Evolutionary conservation across 1,139 yeast species (phyloP), one percentile per base, ranked within the genome.

Genomic region (Martiniozyma asiatica): DNA sequence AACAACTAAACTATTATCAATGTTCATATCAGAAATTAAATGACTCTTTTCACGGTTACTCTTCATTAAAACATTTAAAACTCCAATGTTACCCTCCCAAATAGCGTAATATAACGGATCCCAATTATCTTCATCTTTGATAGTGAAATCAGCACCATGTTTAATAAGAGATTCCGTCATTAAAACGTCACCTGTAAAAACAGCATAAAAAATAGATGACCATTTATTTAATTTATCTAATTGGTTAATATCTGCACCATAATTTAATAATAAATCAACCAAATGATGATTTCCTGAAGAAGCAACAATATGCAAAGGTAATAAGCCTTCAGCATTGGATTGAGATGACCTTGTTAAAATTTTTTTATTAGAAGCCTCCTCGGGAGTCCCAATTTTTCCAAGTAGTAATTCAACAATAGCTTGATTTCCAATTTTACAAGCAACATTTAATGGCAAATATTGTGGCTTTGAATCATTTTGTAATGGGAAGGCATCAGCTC

Each of bases 131-230:
- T 78, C 93, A 53, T 89, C 98, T n/a, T 72, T 62, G 13, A 79
- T 53, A 38, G 71, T 69, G 32, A 78, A 64, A 35, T 71, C 68
- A 0, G 96, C 95, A 4, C 89, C 85, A 33, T 64, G 69, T 20
- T 68, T 68, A 11, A 89, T 67, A 34, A 89, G 62, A 30, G 73
- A 82, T 38, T 65, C 66, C 0, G 93, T 78, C 2, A 93, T 73
- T 27, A 64, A 58, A 4, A 66, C 67, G 50, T 81, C 85, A 1
- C 96, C 96, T 44, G 82, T 92, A 42, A 75, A 72, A 1, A 89
- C 89, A 9, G 95, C 82, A 52, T 89, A 87, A 47, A 87, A 84
- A 5, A 89, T 65, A 0, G 97, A 94, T 0, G 96, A 76, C 97
- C 97, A 89, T 43, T 79, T 80, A 49, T 85, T 84, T 35, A 84